phyloP scores from a whole-genome alignment of 2,329 filamentous ascomycete genomes.

The Leptographium flavum region DNA sequence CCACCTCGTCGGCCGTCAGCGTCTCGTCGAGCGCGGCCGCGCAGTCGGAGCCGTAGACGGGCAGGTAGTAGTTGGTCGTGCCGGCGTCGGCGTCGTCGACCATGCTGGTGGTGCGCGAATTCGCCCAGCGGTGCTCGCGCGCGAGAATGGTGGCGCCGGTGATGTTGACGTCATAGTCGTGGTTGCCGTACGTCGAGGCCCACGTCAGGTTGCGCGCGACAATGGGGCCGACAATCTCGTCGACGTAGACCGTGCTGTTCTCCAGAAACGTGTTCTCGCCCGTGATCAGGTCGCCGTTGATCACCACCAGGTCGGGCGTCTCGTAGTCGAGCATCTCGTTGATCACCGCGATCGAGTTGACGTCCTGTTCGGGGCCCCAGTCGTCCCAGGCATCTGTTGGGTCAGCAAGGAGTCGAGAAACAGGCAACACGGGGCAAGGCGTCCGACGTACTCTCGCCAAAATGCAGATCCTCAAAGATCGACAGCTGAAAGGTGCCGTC shows the following conservation, averaged over 20 bases:
- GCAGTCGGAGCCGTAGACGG: conserved; percentile 15
- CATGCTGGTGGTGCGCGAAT: conserved; percentile 15
- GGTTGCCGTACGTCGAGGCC: conserved; percentile 47
- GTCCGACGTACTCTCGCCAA: conserved; percentile 52
- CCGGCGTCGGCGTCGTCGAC: conserved; percentile 12
- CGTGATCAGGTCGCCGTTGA: conserved; percentile 50
- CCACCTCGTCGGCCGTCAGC: neutral
- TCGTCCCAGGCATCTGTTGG: conserved; percentile 25
- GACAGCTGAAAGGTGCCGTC: conserved; percentile 37
- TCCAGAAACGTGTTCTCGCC: conserved; percentile 36
- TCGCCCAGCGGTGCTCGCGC: conserved; percentile 13
- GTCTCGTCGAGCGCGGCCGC: neutral
- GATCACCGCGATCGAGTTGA: conserved; percentile 21
- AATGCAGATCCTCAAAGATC: conserved; percentile 58
- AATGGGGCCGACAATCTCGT: conserved; percentile 33
- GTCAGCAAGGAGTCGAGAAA: too few relatives aligned
- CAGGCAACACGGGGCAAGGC: too few relatives aligned
- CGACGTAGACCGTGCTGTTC: conserved; percentile 33
- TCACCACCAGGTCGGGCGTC: conserved; percentile 32
- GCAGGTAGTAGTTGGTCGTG: conserved; percentile 19
- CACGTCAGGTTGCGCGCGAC: conserved; percentile 30
- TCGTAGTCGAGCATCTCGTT: conserved; percentile 20
- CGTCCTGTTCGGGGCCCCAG: conserved; percentile 24
- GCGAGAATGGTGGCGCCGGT: conserved; percentile 20
- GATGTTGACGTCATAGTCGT: conserved; percentile 37